Percentiles rank a stretch among this genome's conserved stretches.
phyloP scores from a whole-genome alignment of 192 early-diverging fungal genomes.

The Coemansia sp. region DNA sequence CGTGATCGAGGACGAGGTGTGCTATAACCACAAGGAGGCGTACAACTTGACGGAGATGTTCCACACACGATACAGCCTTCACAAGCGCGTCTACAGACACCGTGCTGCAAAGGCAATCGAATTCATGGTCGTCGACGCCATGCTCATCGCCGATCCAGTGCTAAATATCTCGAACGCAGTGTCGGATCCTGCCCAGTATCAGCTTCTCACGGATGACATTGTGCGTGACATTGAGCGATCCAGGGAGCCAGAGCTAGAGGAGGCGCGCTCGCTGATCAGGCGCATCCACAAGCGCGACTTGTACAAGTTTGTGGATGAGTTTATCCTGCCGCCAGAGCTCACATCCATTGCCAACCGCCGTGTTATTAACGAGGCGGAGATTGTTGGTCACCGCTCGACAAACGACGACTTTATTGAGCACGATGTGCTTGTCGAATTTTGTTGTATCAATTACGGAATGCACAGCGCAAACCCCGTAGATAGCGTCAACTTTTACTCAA shows the following conservation, averaged over 20 bases:
- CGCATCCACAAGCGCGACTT: constrained; percentile 78
- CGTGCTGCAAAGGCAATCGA: constrained; percentile 76
- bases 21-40: constrained; percentile 86
- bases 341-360: constrained; percentile 17
- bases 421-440: constrained; percentile 75
- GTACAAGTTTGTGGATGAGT: constrained; percentile 86
- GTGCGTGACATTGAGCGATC: constrained; percentile 71
- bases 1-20: constrained; percentile 87
- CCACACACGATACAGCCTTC: constrained; percentile 76
- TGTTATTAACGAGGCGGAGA: constrained; percentile 58
- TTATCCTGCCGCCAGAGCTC: constrained; percentile 61
- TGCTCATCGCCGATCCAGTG: constrained; percentile 76
- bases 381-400: constrained; percentile 60
- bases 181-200: constrained; percentile 64
- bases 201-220: constrained; percentile 81
- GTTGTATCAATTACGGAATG: constrained; percentile 83
- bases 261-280: constrained; percentile 68
- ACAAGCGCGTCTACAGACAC: constrained; percentile 88
- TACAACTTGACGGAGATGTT: constrained; percentile 87
- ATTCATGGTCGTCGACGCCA: constrained; percentile 86
- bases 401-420: constrained; percentile 62
- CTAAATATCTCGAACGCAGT: constrained; percentile 67
- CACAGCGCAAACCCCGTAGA: constrained; percentile 86
- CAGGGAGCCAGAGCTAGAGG: constrained; percentile 59
- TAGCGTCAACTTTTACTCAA: constrained; percentile 75